Conservation (phyloP, 1,284 basidiomycete genomes). For the Ganoderma meredithae region DNA sequence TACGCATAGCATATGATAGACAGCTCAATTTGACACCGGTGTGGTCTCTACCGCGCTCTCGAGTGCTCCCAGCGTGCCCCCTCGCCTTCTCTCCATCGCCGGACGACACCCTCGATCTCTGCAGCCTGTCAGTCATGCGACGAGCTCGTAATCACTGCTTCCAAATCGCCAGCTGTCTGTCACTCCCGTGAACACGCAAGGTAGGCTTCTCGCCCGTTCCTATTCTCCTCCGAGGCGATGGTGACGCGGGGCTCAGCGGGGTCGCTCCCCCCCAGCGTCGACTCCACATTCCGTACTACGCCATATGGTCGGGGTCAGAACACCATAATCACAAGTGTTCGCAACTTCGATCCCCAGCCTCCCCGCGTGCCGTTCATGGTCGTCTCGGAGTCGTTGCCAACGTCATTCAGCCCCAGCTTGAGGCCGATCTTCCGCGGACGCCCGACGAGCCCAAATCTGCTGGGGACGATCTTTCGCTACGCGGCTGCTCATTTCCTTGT, state of each 20-base stretch:
- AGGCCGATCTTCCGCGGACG: conserved; percentile 4
- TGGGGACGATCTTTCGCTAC: background rate
- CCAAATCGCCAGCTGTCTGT: background rate
- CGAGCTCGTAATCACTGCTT: background rate
- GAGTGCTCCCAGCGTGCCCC: background rate
- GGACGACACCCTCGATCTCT: background rate
- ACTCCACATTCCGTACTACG: background rate
- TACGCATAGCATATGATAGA: background rate
- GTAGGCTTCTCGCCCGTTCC: background rate
- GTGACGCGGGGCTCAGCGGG: background rate
- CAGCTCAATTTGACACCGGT: conserved; percentile 9
- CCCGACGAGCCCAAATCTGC: background rate
- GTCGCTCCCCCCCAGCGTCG: background rate
- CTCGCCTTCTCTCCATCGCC: background rate
- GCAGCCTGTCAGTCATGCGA: background rate
- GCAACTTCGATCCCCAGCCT: background rate
- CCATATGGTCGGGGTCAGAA: background rate
- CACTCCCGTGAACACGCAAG: background rate
- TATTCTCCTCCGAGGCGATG: background rate
- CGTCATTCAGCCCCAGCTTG: background rate
- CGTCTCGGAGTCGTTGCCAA: background rate
- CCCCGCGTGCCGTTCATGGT: background rate
- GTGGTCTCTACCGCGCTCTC: background rate
- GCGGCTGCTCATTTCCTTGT: background rate
- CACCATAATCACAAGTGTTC: background rate